Evolutionary conservation across 148 eudicot species (phyloP).

Genomic region (Heliamphora exappendiculata): DNA sequence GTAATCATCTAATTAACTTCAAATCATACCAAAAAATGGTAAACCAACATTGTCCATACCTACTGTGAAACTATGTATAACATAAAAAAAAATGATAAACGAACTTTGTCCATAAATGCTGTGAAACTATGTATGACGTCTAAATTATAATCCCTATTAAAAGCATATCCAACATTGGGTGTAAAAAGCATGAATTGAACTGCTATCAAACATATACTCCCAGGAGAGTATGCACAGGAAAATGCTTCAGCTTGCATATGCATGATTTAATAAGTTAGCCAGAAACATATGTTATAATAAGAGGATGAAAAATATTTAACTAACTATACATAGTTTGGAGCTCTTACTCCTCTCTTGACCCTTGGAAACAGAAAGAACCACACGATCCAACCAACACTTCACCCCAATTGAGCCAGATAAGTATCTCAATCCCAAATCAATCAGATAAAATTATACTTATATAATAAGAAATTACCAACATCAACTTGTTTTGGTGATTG

Average conservation of each 20-base stretch:
- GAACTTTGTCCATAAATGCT: not conserved
- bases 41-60: not conserved
- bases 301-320: not conserved
- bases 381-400: not conserved
- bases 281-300: not conserved
- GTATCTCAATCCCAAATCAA: not conserved
- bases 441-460: slow-evolving; percentile 2
- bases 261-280: not conserved
- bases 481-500: slow-evolving; percentile 26
- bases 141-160: not conserved
- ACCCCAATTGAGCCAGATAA: too few relatives aligned
- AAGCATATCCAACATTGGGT: not conserved
- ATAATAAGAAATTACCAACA: slow-evolving; percentile 47
- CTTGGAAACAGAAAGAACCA: not conserved
- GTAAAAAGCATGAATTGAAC: not conserved
- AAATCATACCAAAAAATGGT: not conserved
- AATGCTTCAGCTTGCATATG: not conserved
- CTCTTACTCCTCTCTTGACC: slow-evolving; percentile 1
- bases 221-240: not conserved
- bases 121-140: not conserved
- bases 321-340: not conserved
- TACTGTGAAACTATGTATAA: not conserved
- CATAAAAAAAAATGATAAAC: not conserved
- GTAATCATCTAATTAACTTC: not conserved
- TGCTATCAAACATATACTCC: not conserved